These are phyloP conservation scores for Suillus brevipes DNA, from an alignment of 768 basidiomycete species.

Conservation along the genomic window DNA sequence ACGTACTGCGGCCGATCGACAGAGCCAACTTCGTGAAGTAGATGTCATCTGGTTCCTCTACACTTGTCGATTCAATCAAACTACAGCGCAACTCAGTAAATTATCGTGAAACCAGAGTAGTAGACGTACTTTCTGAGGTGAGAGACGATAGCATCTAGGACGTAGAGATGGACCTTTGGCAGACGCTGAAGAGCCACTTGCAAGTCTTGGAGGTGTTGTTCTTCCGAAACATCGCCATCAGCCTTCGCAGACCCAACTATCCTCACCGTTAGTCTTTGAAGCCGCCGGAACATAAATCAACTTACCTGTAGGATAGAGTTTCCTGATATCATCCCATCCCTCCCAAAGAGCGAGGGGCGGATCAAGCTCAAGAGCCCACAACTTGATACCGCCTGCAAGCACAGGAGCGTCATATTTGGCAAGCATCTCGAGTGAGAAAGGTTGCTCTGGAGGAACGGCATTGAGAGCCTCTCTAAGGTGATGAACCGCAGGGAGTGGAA, in stretches of 20 bases:
- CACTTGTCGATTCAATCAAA: conserved; percentile 65
- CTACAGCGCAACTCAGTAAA: conserved; percentile 36
- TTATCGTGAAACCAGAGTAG: conserved; percentile 1
- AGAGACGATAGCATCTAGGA: conserved; percentile 73
- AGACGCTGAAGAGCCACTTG: conserved; percentile 63
- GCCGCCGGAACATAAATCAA: not conserved
- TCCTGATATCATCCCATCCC: conserved; percentile 88
- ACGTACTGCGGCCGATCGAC: conserved; percentile 82
- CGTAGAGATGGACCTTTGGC: conserved; percentile 77
- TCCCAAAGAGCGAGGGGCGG: conserved; percentile 85
- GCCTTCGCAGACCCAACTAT: conserved; percentile 56
- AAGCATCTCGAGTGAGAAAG: conserved; percentile 55
- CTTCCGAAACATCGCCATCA: conserved; percentile 54
- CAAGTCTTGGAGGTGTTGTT: conserved; percentile 64
- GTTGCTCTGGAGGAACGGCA: conserved; percentile 51
- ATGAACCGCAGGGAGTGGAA: conserved; percentile 80
- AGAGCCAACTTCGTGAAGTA: conserved; percentile 87
- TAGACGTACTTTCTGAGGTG: conserved; percentile 69
- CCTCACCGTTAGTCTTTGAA: not conserved
- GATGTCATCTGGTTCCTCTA: conserved; percentile 73
- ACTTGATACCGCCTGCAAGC: conserved; percentile 79
- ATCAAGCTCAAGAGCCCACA: conserved; percentile 91
- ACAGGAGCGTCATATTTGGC: conserved; percentile 83
- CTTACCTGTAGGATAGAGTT: conserved; percentile 74
- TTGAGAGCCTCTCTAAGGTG: conserved; percentile 86